Evolutionary conservation across 2,329 filamentous ascomycete genomes (phyloP).

Genomic region (Ophiocordyceps camponoti-floridani): DNA sequence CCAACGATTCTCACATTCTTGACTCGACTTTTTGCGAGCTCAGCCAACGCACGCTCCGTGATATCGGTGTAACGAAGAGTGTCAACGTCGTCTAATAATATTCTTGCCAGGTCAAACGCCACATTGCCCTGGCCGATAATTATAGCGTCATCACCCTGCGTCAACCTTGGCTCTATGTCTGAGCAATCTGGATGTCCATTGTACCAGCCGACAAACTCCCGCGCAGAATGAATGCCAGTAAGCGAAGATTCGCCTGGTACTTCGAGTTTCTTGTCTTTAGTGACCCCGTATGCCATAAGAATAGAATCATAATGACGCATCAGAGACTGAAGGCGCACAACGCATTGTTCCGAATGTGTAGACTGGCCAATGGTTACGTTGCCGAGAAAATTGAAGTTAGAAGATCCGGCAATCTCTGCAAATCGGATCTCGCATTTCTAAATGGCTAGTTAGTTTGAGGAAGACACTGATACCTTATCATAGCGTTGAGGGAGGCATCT

Average conservation of each 20-base stretch:
- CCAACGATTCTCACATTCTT: conserved; percentile 76
- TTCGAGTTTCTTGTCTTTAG: conserved; percentile 59
- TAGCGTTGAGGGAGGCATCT: no score
- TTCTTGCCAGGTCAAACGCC: conserved; percentile 80
- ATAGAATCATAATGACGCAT: conserved; percentile 80
- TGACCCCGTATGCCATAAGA: conserved; percentile 82
- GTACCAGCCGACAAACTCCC: conserved; percentile 96
- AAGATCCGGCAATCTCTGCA: conserved; percentile 64
- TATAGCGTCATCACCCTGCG: conserved; percentile 61
- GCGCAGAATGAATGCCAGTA: conserved; percentile 65
- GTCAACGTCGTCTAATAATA: conserved; percentile 62
- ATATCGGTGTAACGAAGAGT: conserved; percentile 72
- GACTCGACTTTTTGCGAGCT: conserved; percentile 53
- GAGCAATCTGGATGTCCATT: conserved; percentile 81
- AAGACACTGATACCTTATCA: no score
- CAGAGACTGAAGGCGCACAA: conserved; percentile 48
- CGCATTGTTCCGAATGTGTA: conserved; percentile 20
- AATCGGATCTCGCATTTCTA: conserved; percentile 95
- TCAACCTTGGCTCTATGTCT: conserved; percentile 53
- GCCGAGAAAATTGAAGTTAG: conserved; percentile 77
- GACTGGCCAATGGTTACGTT: conserved; percentile 62
- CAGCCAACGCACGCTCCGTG: conserved; percentile 62
- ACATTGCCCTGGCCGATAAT: conserved; percentile 94
- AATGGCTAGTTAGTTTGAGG: not conserved
- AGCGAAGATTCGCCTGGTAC: conserved; percentile 63